Evolutionary conservation across 2,329 filamentous ascomycete species (phyloP), one percentile per base, ranked within the genome.

Genomic region (Paramyrothecium sp.): DNA sequence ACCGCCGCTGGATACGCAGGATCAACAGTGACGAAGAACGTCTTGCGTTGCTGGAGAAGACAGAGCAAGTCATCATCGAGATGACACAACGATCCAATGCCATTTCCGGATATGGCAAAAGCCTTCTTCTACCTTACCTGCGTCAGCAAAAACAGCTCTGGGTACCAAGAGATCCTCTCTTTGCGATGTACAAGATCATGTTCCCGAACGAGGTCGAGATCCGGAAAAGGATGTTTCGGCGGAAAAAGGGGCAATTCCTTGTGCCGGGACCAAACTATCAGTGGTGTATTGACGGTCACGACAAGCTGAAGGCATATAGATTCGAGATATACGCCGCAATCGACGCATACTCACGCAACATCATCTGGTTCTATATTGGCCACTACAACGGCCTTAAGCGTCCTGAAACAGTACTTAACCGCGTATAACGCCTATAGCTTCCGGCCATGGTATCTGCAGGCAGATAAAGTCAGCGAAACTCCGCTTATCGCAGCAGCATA

Each of bases 281-380:
- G 11, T 58, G 26, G 54, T 58, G 54, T 38, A 56, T 58, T 54
- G 50, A 56, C 30, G 50, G 57, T 20, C 44, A 58, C 48, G 50
- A 58, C 17, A 58, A 56, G 51, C 57, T 56, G 7, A 58, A 58
- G 38, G 50, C 50, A 16, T 58, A 58, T 33, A 46, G 57, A 19
- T 56, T 56, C 44, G 54, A 58, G 50, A 56, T 58, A 51, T 58
- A 58, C 33, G 54, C 54, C 30, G 50, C 44, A 21, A 58, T 58
- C 23, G 54, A 58, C 33, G 54, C 54, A 2, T 58, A 58, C 44
- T 58, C 57, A 30, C 54, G 54, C 50, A 56, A 58, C 20, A n/a
- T n/a, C n/a, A n/a, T n/a, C n/a, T n/a, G n/a, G n/a, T n/a, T n/a
- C n/a, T n/a, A n/a, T n/a, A n/a, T n/a, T n/a, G n/a, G n/a, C n/a